Base-by-base conservation (phyloP, 1,284 basidiomycete genomes). In the Sporisorium scitamineum region DNA sequence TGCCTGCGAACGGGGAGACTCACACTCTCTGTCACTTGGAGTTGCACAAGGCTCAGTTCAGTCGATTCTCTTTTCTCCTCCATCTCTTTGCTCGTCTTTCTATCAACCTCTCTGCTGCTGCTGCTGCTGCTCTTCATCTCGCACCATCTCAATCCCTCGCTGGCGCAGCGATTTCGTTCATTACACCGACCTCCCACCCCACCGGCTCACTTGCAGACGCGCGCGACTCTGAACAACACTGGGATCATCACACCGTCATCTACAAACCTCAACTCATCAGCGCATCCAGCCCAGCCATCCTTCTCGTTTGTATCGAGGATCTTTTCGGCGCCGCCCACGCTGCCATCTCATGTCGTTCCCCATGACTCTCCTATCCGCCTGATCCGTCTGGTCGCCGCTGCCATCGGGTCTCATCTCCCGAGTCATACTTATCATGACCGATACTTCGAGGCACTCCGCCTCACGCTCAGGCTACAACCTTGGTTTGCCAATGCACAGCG, bases 401-500 rank as follows among this genome's bases (percentile, higher is more conserved):
- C 39, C 16, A 39, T 55, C 53, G 61, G 45, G 56, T 60, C 42
- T 55, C 47, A 37, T 47, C 16, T 54, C 22, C 27, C 14, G 34
- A 22, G 29, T 11, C 51, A 29, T 5, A 10, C 26, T 18, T 10
- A 26, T 20, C 47, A 64, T 70, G 67, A 54, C 61, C 29, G 57
- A 61, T 22, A 54, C 69, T 48, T 50, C 62, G 16, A 18, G 27
- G 1, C 69, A 37, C 13, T 7, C 24, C 24, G 29, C 31, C n/a
- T 41, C 59, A 26, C 31, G 55, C 18, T 20, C 24, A 16, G 39
- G 7, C 22, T 13, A 29, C 51, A 51, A 47, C 29, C 45, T 54
- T 24, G 55, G 69, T 26, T 39, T 58, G 16, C 54, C 68, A 6
- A n/a, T 58, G n/a, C 62, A 54, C 24, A 50, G 18, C 27, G 44